Base-by-base conservation (phyloP, 306 rosid genomes). In the Benincasa hispida region DNA sequence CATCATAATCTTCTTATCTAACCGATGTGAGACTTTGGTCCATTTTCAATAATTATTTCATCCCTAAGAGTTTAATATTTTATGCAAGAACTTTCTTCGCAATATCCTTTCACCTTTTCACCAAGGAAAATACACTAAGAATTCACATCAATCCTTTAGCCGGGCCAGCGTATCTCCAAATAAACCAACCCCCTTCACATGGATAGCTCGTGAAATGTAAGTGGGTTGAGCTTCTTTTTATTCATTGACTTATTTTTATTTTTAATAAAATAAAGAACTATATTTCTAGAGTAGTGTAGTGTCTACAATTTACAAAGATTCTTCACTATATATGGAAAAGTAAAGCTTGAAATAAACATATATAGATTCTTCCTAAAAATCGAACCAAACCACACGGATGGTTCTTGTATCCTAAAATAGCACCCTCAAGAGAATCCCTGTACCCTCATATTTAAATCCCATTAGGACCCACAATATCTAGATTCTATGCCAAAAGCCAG, bases 401-500 rank as follows among this genome's bases (percentile, higher is more conserved):
- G 88, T 80, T 79, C 79, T 80, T 55, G 89, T 81, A 82, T 89
- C 90, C 86, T 86, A 80, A 80, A 76, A 74, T 77, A 39, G 77
- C 50, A 82, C 83, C 83, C 83, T 35, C 66, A 14, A 19, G 77
- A 81, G 85, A 87, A 83, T 86, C 87, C 82, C 8, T 78, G 83
- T 79, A 72, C 82, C 79, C 77, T 80, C 78, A 66, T 87, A 81
- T 79, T 79, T 54, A 84, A 86, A 76, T 9, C 78, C 65, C 63
- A 13, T 11, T 70, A 21, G 85, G 83, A 28, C 98, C 96, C 91
- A 90, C 92, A 74, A 78, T 83, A 87, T 84, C 87, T 88, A 87
- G 96, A 91, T 91, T 91, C 98, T 84, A 83, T 85, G 83, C 89
- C 84, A 81, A 76, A 86, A 87, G 85, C 82, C 82, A 80, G 80